Evolutionary conservation across 192 early-diverging fungal genomes (phyloP).

Genomic region (Backusella australiensis): DNA sequence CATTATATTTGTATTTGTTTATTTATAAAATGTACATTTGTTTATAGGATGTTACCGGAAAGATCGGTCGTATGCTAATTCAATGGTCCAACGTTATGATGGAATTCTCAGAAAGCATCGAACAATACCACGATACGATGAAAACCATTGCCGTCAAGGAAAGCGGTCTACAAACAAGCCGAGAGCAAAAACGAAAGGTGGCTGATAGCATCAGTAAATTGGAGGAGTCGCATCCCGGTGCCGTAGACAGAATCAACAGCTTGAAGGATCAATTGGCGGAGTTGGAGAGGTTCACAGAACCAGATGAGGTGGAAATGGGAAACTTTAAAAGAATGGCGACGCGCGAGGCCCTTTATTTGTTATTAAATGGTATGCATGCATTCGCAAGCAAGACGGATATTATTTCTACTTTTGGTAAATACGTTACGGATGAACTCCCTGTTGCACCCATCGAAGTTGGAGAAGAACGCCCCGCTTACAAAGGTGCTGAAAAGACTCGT

Average conservation of each 20-base stretch:
- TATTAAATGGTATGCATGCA: conserved; percentile 37
- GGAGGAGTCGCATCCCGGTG: conserved; percentile 18
- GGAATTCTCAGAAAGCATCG: conserved; percentile 27
- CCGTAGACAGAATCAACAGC: conserved; percentile 17
- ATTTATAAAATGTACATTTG: not conserved
- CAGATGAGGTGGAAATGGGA: conserved; percentile 28
- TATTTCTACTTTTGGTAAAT: conserved; percentile 35
- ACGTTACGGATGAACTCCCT: conserved; percentile 32
- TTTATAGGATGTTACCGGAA: conserved; percentile 34
- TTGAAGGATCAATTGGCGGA: conserved; percentile 20
- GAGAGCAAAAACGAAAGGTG: conserved; percentile 25
- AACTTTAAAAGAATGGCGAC: conserved; percentile 33
- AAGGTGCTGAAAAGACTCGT: conserved; percentile 26
- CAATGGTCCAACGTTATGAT: conserved; percentile 28
- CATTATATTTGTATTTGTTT: not conserved
- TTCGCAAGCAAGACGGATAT: conserved; percentile 35
- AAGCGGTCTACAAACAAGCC: not conserved
- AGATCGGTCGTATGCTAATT: conserved; percentile 25
- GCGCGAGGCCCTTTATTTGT: conserved; percentile 29
- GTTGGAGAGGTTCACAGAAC: conserved; percentile 13
- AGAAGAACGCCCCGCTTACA: conserved; percentile 21
- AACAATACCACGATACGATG: conserved; percentile 31
- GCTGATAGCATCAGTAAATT: conserved; percentile 20
- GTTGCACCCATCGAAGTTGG: conserved; percentile 21
- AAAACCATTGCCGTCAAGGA: conserved; percentile 31